Evolutionary conservation across 2,329 filamentous ascomycete species (phyloP), one percentile per base, ranked within the genome.

Genomic region (Colletotrichum horii): DNA sequence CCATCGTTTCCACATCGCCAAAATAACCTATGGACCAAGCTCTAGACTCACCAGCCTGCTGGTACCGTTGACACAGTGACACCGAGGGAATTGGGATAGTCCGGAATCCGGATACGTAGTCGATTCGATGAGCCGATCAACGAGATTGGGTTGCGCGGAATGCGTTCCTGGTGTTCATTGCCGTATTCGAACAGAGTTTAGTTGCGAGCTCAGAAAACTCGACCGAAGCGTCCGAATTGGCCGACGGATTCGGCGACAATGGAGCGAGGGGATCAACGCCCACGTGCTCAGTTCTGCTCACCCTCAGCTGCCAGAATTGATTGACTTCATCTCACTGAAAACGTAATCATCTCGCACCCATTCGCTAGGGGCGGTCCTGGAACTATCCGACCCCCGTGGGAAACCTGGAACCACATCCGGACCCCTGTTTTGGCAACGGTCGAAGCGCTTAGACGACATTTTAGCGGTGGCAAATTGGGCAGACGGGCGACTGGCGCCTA

Each of bases 11-110:
- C 58, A 73, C 70, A 36, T 32, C 28, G 65, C n/a, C 19, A 26
- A 43, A 71, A 73, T 75, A 73, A 66, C 34, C 64, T 73, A 52
- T 73, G 70, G 64, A 75, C 70, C 70, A 64, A 75, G 70, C 73
- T 58, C 71, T 22, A 6, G 52, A 24, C 38, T 71, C 56, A 24
- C 73, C 62, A 67, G 28, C 22, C 34, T 38, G 22, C 43, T 24
- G 56, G 56, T 32, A 58, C n/a, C 22, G 34, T 15, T 9, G 36
- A 62, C 34, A 24, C 14, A 22, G 30, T 15, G 19, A 36, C 66
- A 34, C 19, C 2, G 58, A 62, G n/a, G 19, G 22, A 36, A 62
- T 62, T 36, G 58, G 58, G 58, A 62, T 62, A 34, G 30, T 30
- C 58, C 28, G 12, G 16, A 38, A 56, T 48, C 38, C 38, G 38